Evolutionary conservation across 2,329 filamentous ascomycete genomes (phyloP), one percentile per base, ranked within the genome.

Genomic region (Rachicladosporium sp.): DNA sequence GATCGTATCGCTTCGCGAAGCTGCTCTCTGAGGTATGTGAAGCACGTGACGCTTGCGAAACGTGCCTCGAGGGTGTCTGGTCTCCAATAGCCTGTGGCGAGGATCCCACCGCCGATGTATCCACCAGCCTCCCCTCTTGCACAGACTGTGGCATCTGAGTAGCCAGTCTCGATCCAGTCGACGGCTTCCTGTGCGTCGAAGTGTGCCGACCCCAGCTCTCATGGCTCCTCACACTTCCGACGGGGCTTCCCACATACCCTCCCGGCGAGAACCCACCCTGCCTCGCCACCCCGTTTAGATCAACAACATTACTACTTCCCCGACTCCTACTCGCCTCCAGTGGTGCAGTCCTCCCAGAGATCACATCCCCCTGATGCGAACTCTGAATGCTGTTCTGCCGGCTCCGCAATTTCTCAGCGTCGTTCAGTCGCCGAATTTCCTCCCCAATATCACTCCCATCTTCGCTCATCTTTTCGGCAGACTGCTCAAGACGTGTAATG

Each of bases 361-460:
- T 40, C 19, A 35, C 31, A 38, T 48, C 47, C 29, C 46, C 46
- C 29, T 50, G 43, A 35, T 49, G 42, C 13, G 36, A 41, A 36
- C 40, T 46, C 43, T 50, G 46, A 29, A 54, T 48, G 21, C 47
- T 51, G 34, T 44, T 54, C 43, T 50, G 46, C 4, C 51, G 43
- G 41, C 51, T 55, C 29, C 46, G 41, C 37, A 43, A 40, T 29
- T 45, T 43, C 35, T 50, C 44, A 30, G 41, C 78, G 45, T 76
- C 68, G 59, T 84, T 78, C 48, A 85, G 68, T 53, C 80, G 76
- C 43, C 80, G 74, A 51, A 87, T 88, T 50, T 83, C 81, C 64
- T 82, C 76, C 51, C 82, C 81, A 53, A 87, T 82, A 45, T 82
- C 84, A 46, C 78, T 82, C 35, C 70, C 70, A 41, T 77, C 79